Conservation (phyloP, 768 basidiomycete species). For the Suillus clintonianus region DNA sequence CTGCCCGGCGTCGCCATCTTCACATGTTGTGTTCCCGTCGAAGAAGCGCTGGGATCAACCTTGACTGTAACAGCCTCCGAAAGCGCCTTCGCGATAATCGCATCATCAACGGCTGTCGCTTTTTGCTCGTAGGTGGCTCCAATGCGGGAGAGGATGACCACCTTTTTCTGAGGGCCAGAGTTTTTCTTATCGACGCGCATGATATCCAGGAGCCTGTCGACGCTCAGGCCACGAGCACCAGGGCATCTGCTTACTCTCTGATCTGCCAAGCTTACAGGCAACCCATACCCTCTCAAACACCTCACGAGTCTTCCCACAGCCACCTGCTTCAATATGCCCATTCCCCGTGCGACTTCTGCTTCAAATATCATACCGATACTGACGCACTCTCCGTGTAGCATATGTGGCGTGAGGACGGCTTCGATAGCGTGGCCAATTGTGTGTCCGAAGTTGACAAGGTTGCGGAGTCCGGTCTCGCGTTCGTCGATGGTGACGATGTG, state of each 20-base stretch:
- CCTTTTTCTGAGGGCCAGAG: constrained; percentile 87
- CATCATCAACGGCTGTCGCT: constrained; percentile 84
- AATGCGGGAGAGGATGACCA: constrained; percentile 88
- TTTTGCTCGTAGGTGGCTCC: constrained; percentile 91
- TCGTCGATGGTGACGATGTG: constrained; percentile 98
- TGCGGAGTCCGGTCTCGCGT: constrained; percentile 93
- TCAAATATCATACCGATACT: constrained; percentile 96
- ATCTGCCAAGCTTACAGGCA: constrained; percentile 82
- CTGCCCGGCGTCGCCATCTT: constrained; percentile 93
- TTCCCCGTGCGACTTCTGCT: constrained; percentile 86
- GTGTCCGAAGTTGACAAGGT: constrained; percentile 99
- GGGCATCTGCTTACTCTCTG: constrained; percentile 75
- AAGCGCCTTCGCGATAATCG: constrained; percentile 78
- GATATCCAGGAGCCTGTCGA: constrained; percentile 84
- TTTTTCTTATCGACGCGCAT: constrained; percentile 99
- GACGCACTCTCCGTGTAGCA: constrained; percentile 97
- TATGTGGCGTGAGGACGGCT: constrained; percentile 88
- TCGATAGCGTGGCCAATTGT: constrained; percentile 99
- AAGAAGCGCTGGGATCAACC: constrained; percentile 27
- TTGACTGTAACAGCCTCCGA: constrained; percentile 77
- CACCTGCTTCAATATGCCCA: constrained; percentile 89
- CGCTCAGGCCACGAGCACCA: constrained; percentile 68
- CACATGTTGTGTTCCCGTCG: constrained; percentile 31
- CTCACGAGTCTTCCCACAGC: constrained; percentile 88
- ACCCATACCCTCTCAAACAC: constrained; percentile 87